Evolutionary conservation across 2,329 filamentous ascomycete species (phyloP), one percentile per base, ranked within the genome.

Genomic region (Alternaria solani): DNA sequence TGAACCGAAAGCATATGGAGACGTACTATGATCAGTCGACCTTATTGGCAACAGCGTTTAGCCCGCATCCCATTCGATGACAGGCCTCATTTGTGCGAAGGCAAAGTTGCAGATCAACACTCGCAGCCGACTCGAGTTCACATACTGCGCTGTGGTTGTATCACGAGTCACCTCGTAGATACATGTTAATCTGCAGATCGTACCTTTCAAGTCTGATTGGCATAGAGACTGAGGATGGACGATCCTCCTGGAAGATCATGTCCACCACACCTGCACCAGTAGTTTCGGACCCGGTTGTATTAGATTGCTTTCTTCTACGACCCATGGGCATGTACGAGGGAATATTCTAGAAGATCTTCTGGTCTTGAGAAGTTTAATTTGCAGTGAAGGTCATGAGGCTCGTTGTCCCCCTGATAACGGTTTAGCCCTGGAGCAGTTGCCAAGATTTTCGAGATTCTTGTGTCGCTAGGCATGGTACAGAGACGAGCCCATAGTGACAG

Each of bases 281-380:
- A 44, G 70, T 67, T 66, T 68, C 56, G 63, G 14, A 57, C 67
- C 66, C 41, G 66, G 69, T 57, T 55, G 28, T 16, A 44, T 53
- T 67, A 75, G 56, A 72, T 69, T 69, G 47, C 55, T 43, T 43
- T 32, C 20, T 54, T 46, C 53, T 58, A 64, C 59, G 57, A 55
- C 55, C 61, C 44, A 38, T 49, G 55, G 42, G 53, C 57, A 63
- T 48, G 65, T 54, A 48, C 43, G 59, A 52, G 48, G 46, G 59
- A 70, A 63, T 52, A 49, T 74, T 72, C 70, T 54, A 72, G 68
- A 67, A 57, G 34, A 53, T 58, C 59, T 44, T 46, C 64, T 61
- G 67, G 61, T 28, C 66, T 56, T 38, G 41, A 61, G 60, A 49
- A 38, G 65, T 51, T 62, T 61, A 64, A 71, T 66, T 39, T 68